These are phyloP conservation scores for Erythrophleum ivorense DNA, from an alignment of 331 rosid species.

Conservation along the genomic window DNA sequence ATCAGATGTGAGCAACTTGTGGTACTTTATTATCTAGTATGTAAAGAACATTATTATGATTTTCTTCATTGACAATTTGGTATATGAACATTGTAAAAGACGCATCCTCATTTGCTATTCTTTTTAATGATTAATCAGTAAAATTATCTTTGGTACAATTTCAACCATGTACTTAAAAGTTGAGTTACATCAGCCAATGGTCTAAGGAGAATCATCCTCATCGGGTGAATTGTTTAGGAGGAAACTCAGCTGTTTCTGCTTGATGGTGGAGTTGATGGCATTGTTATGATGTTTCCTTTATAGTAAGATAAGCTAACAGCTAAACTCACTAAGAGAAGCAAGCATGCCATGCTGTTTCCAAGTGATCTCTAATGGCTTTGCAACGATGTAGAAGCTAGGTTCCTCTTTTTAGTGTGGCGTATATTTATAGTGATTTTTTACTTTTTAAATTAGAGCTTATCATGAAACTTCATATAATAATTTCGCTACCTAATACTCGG, in stretches of 20 bases:
- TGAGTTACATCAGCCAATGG: neutral
- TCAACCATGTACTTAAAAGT: neutral
- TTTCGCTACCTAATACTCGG: neutral
- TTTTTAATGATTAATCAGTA: neutral
- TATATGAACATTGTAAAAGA: neutral
- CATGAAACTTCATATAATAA: neutral
- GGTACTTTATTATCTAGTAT: neutral
- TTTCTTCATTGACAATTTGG: neutral
- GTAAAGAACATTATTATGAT: slow-evolving; percentile 4
- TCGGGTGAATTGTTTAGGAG: neutral
- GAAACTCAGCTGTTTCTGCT: neutral
- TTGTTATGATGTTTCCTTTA: neutral
- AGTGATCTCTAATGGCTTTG: neutral
- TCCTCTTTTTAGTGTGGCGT: neutral
- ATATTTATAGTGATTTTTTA: neutral
- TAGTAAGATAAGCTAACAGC: neutral
- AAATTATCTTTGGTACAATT: neutral
- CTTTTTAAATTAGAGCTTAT: neutral
- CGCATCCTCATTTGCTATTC: neutral
- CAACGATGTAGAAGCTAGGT: neutral
- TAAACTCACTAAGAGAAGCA: neutral
- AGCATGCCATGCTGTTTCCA: neutral
- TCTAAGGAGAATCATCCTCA: neutral
- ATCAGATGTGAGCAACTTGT: neutral
- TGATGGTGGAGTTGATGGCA: neutral